Base-by-base conservation (phyloP, 1,284 basidiomycete genomes). In the Ganoderma sinense region DNA sequence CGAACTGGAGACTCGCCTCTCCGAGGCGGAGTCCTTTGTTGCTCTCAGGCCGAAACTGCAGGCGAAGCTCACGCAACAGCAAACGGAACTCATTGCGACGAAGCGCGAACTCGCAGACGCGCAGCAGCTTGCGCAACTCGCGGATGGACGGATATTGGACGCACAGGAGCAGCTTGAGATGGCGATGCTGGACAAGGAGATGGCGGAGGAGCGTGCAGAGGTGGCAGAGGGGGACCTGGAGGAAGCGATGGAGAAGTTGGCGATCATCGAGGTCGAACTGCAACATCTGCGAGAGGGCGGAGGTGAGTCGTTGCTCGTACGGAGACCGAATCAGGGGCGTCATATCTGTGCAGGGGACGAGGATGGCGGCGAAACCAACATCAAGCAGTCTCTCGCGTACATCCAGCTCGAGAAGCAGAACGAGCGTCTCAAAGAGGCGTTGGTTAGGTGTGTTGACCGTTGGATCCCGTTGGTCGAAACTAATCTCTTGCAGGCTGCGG, bases 401-500 rank as follows among this genome's bases (percentile, higher is more conserved):
- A 91, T 97, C 14, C 96, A 98, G 78, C 88, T 99, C 1, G 96
- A 98, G 83, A 98, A 96, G 80, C 97, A 99, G 79, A 99, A 99
- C 74, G 95, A 97, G 76, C 85, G 97, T 11, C 83, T 99, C 65
- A 98, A 98, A 80, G 97, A 98, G 76, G 97, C 97, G 14, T 85
- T 99, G 29, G 87, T 98, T 61, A 88, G 92, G 93, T 94, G 55
- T 36, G 85, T 78, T 3, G 40, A 51, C 16, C 64, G 36, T 29
- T 13, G 14, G 11, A 11, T 65, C 23, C 2, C 8, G 4, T 26
- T 8, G n/a, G 7, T 11, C n/a, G 23, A 13, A 23, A 51, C 59
- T 62, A 43, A 45, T 68, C 67, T 63, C 26, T 51, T 68, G 16
- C 71, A 96, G 95, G 60, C 81, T 98, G 56, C 91, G 97, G 5